phyloP scores from a whole-genome alignment of 352 stramenopile genomes.

The Pythium insidiosum region DNA sequence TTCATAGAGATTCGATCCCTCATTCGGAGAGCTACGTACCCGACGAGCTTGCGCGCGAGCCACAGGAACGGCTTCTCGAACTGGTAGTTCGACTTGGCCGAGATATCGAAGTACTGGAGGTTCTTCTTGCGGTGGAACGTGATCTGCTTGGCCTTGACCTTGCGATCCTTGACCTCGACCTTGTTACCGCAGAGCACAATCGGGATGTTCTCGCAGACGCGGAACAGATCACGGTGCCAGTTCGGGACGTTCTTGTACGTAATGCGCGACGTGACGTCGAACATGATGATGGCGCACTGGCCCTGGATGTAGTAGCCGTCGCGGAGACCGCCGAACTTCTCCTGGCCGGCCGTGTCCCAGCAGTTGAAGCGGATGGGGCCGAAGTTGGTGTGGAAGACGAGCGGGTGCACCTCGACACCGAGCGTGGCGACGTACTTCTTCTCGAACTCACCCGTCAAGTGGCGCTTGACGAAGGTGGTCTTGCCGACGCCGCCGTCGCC shows the following conservation, averaged over 20 bases:
- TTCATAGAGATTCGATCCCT: too few species aligned
- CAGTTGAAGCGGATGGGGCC: slow-evolving; percentile 99
- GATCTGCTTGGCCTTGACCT: slow-evolving; percentile 99
- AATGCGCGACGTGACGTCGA: slow-evolving; percentile 99
- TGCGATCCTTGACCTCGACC: slow-evolving; percentile 99
- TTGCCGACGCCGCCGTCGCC: slow-evolving; percentile 99
- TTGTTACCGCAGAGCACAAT: slow-evolving; percentile 99
- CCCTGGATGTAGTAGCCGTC: slow-evolving; percentile 99
- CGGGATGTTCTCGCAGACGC: slow-evolving; percentile 99
- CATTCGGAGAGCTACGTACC: slow-evolving; percentile 58
- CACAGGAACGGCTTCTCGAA: slow-evolving; percentile 99
- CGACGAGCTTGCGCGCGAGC: slow-evolving; percentile 98
- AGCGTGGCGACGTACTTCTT: slow-evolving; percentile 99
- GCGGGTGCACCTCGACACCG: slow-evolving; percentile 98
- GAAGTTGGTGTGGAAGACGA: slow-evolving; percentile 99
- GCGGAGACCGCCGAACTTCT: slow-evolving; percentile 96
- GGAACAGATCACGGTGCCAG: slow-evolving; percentile 99
- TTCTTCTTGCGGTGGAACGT: slow-evolving; percentile 99
- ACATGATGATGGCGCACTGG: slow-evolving; percentile 99
- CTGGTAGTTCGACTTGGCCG: slow-evolving; percentile 99
- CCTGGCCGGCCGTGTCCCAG: slow-evolving; percentile 99
- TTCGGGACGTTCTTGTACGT: slow-evolving; percentile 99
- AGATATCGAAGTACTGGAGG: slow-evolving; percentile 99
- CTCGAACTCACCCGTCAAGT: slow-evolving; percentile 99
- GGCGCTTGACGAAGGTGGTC: slow-evolving; percentile 99